These are phyloP conservation scores for Talaromyces sp. DNA, from an alignment of 2,329 filamentous ascomycete species.

Conservation along the genomic window DNA sequence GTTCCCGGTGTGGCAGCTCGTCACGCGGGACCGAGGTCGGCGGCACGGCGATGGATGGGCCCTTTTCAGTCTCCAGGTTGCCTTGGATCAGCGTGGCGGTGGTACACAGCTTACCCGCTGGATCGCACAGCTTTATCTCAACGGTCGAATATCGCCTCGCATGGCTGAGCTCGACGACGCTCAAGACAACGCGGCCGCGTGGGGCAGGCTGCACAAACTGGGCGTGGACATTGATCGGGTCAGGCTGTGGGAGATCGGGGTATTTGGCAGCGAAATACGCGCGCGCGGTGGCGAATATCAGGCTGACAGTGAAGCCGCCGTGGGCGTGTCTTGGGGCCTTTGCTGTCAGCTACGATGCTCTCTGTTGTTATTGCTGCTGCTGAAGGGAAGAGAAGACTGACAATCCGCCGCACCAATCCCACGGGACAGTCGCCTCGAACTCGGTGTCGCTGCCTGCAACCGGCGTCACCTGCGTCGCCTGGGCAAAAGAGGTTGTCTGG, in stretches of 20 bases:
- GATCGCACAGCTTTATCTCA: constrained; percentile 6
- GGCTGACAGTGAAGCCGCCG: constrained; percentile 5
- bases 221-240: constrained; percentile 7
- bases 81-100: constrained; percentile 6
- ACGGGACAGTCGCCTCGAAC: constrained; percentile 5
- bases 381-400: background rate
- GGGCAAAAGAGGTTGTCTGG: constrained; percentile 4
- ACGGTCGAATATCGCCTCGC: constrained; percentile 6
- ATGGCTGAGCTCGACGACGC: constrained; percentile 6
- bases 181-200: constrained; percentile 3
- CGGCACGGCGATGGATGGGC: background rate
- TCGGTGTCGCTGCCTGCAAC: constrained; percentile 5
- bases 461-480: constrained; percentile 4
- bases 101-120: constrained; percentile 2
- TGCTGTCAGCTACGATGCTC: background rate
- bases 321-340: constrained; percentile 3
- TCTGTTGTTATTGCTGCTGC: background rate
- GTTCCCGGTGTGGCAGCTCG: constrained; percentile 3
- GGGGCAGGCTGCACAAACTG: constrained; percentile 9
- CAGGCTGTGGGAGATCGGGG: constrained; percentile 3
- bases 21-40: constrained; percentile 3
- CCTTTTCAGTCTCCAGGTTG: constrained; percentile 6
- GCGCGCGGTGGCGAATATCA: constrained; percentile 7
- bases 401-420: constrained; percentile 8
- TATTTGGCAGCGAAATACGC: constrained; percentile 9